phyloP scores from a whole-genome alignment of 208 protist genomes.

The Acanthamoeba culbertsoni region DNA sequence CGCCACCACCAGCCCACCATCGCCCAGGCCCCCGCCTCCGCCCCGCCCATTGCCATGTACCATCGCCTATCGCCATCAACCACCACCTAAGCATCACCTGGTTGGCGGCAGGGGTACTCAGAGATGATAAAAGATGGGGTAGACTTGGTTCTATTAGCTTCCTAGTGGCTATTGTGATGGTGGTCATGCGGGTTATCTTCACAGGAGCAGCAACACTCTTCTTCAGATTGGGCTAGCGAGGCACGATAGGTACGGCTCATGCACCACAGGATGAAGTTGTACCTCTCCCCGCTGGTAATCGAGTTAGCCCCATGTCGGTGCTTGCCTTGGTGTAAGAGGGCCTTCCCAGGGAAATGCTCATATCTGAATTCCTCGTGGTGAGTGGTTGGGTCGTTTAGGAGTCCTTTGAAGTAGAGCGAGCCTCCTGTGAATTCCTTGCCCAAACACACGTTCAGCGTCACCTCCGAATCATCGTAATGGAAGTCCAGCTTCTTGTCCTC shows the following conservation, averaged over 20 bases:
- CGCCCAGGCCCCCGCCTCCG: too few relatives aligned
- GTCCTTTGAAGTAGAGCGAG: constrained; percentile 18
- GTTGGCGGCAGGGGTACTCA: too few relatives aligned
- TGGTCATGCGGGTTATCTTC: background rate
- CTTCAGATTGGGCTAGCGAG: background rate
- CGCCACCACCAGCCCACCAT: too few relatives aligned
- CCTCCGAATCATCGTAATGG: constrained; percentile 22
- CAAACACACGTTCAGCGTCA: constrained; percentile 47
- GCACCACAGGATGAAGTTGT: background rate
- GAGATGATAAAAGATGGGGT: too few relatives aligned
- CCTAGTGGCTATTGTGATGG: too few relatives aligned
- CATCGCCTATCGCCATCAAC: too few relatives aligned
- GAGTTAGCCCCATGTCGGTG: constrained; percentile 67
- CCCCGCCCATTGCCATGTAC: too few relatives aligned
- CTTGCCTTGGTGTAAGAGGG: constrained; percentile 63
- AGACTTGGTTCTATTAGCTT: background rate
- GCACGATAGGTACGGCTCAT: background rate
- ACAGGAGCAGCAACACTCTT: background rate
- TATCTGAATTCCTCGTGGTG: constrained; percentile 57
- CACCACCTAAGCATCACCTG: too few relatives aligned
- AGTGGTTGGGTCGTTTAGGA: constrained; percentile 40
- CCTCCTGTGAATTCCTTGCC: constrained; percentile 30
- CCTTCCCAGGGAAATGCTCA: constrained; percentile 33
- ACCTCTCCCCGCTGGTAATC: constrained; percentile 34
- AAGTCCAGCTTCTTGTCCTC: constrained; percentile 31